Evolutionary conservation across 2,329 filamentous ascomycete genomes (phyloP), one percentile per base, ranked within the genome.

Genomic region (Cucurbitaria berberidis): DNA sequence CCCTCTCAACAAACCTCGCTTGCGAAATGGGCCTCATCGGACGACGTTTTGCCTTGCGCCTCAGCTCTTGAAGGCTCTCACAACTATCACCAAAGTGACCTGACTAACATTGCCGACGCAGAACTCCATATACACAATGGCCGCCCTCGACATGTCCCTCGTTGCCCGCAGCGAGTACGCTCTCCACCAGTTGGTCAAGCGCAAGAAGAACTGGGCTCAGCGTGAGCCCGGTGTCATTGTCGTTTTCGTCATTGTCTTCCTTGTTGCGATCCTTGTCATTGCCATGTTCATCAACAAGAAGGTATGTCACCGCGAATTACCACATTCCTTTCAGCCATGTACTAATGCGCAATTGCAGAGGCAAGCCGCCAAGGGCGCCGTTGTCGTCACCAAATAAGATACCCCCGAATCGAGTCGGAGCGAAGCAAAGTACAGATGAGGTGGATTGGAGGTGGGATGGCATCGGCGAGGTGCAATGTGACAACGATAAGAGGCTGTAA

Each of bases 191-290:
- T 63, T 86, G 57, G 68, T 76, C 67, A 85, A 81, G 77, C 81
- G 85, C 74, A 67, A 69, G 51, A 84, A 86, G 51, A 84, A 86
- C 78, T 88, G 83, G 82, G 83, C 85, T 21, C 62, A 73, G 55
- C 65, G 74, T 27, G 82, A 88, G 66, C 79, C 82, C 39, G 85
- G 85, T 72, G 84, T 87, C 57, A 78, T 88, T 45, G 76, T 87
- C 59, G 85, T 88, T 51, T 85, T 88, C 74, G 79, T 76, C 72
- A 84, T 88, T 62, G 77, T 86, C 70, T 83, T 83, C 66, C 64
- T 85, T 55, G 81, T 88, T 60, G 78, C 56, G 34, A 50, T 81
- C 55, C 80, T 84, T 22, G 68, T 88, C 43, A 57, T 81, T 49
- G 63, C 67, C 44, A 76, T 87, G 35, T 80, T 82, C 67, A 63